Evolutionary conservation across 2,329 filamentous ascomycete genomes (phyloP).

Genomic region (Stachybotrys chartarum): DNA sequence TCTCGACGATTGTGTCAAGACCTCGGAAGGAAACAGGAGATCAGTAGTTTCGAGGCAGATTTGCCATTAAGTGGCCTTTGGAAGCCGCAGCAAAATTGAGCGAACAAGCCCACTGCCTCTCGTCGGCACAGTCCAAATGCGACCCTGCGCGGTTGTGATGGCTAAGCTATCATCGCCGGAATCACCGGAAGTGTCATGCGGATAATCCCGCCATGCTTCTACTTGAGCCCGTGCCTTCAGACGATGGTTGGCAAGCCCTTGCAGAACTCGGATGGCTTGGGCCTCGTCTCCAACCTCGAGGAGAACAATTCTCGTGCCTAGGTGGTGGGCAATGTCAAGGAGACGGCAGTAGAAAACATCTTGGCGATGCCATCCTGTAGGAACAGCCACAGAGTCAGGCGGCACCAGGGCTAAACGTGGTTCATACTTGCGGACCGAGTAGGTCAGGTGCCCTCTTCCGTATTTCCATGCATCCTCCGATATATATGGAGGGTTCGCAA

Average conservation of each 20-base stretch:
- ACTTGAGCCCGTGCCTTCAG: constrained; percentile 26
- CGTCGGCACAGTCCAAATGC: constrained; percentile 22
- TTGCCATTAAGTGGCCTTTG: background rate
- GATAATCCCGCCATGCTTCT: constrained; percentile 69
- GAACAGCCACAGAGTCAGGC: constrained; percentile 15
- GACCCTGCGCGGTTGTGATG: background rate
- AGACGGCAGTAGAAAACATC: constrained; percentile 63
- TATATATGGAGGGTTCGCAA: constrained; percentile 90
- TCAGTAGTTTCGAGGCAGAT: no score
- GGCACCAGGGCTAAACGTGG: constrained; percentile 73
- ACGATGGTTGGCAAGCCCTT: constrained; percentile 30
- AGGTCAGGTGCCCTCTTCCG: constrained; percentile 40
- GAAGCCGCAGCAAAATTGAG: constrained; percentile 23
- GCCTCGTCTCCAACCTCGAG: constrained; percentile 65
- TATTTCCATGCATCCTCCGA: constrained; percentile 43
- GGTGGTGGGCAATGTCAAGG: constrained; percentile 42
- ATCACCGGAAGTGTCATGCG: constrained; percentile 28
- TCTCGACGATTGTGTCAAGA: no score
- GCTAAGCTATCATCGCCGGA: background rate
- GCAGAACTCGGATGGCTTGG: constrained; percentile 60
- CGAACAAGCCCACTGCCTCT: constrained; percentile 42
- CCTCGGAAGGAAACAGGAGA: no score
- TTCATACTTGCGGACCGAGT: constrained; percentile 77
- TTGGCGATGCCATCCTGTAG: constrained; percentile 26
- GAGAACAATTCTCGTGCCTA: constrained; percentile 49